Conservation (phyloP, 2,329 filamentous ascomycete species). For the Scedosporium apiospermum region DNA sequence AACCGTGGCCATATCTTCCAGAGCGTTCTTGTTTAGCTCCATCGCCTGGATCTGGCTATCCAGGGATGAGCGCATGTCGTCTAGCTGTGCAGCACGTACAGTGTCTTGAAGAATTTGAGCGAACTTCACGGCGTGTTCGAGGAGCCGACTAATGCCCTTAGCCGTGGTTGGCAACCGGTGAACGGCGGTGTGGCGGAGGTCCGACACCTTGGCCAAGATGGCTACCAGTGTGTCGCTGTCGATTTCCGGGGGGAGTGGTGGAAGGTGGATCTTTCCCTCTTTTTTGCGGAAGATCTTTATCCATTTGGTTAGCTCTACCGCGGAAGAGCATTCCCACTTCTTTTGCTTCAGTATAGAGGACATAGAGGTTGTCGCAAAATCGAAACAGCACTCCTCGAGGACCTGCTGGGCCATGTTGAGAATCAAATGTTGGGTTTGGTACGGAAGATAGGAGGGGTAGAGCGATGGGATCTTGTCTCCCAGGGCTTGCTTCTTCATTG, state of each 20-base stretch:
- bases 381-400: constrained; percentile 29
- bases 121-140: constrained; percentile 18
- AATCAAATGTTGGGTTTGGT: constrained; percentile 24
- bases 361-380: constrained; percentile 23
- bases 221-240: constrained; percentile 10
- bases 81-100: constrained; percentile 16
- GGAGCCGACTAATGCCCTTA: constrained; percentile 16
- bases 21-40: constrained; percentile 22
- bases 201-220: constrained; percentile 15
- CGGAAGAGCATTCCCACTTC: constrained; percentile 22
- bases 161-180: constrained; percentile 19
- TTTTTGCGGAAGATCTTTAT: constrained; percentile 15
- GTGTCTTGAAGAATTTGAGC: constrained; percentile 19
- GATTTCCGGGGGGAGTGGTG: constrained; percentile 13
- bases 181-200: constrained; percentile 22
- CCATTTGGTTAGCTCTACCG: constrained; percentile 27
- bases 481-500: not conserved
- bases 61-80: constrained; percentile 18
- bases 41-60: constrained; percentile 20
- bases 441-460: constrained; percentile 23
- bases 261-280: constrained; percentile 13
- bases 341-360: constrained; percentile 17
- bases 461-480: constrained; percentile 13
- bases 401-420: constrained; percentile 23
- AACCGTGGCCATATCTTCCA: constrained; percentile 16